These are phyloP conservation scores for Sporothrix schenckii DNA, from an alignment of 2,329 filamentous ascomycete species.

Conservation along the genomic window DNA sequence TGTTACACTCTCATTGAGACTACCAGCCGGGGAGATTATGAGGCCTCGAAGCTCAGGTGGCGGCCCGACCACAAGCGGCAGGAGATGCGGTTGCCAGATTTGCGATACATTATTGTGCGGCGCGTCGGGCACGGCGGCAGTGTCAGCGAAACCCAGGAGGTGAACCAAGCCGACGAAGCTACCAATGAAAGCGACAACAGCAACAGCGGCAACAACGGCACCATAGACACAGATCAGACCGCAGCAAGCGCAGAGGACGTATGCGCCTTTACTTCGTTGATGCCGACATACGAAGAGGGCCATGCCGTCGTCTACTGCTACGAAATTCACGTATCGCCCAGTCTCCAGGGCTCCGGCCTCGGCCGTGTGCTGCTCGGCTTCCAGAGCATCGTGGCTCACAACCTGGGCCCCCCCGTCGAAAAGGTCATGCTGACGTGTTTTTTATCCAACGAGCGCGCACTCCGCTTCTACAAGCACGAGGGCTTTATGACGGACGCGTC, in stretches of 20 bases:
- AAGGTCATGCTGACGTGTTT: conserved; percentile 80
- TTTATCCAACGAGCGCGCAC: conserved; percentile 59
- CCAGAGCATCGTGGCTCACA: conserved; percentile 56
- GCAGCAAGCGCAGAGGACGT: conserved; percentile 28
- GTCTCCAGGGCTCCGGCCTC: conserved; percentile 62
- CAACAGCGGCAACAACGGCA: not conserved
- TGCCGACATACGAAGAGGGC: conserved; percentile 70
- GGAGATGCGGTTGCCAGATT: conserved; percentile 69
- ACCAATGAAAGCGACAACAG: not conserved
- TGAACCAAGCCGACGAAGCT: not conserved
- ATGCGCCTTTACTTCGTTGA: conserved; percentile 65
- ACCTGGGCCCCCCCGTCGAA: conserved; percentile 54
- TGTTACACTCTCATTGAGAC: conserved; percentile 62
- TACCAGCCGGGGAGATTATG: conserved; percentile 68
- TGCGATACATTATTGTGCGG: conserved; percentile 69
- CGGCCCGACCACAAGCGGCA: conserved; percentile 59
- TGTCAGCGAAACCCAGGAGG: not conserved
- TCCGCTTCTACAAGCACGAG: conserved; percentile 62
- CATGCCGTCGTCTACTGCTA: conserved; percentile 74
- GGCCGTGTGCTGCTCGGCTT: conserved; percentile 62
- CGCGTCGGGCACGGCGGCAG: not conserved
- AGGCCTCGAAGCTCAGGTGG: conserved; percentile 65
- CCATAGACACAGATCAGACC: not conserved
- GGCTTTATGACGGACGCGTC: conserved; percentile 61
- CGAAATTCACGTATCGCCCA: conserved; percentile 68